Percentiles rank a stretch among this genome's conserved stretches.
Evolutionary conservation across 2,329 filamentous ascomycete genomes (phyloP).

Genomic region (Trichophyton verrucosum): DNA sequence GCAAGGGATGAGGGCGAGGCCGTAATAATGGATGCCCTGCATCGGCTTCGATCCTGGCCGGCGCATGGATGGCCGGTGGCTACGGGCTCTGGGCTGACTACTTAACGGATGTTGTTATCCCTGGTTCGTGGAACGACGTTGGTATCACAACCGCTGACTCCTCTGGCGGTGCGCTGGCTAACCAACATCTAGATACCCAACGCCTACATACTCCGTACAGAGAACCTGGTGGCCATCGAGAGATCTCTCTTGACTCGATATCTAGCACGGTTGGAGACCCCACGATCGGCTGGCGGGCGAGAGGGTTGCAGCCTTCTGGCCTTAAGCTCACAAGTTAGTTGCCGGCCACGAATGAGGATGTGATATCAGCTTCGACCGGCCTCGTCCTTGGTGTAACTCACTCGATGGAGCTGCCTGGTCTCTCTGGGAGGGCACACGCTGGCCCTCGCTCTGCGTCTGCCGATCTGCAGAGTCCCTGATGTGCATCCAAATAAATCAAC

Average conservation of each 20-base stretch:
- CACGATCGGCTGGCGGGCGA: too few species aligned
- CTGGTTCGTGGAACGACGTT: too few species aligned
- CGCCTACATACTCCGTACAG: too few species aligned
- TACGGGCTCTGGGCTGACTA: too few species aligned
- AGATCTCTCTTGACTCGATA: too few species aligned
- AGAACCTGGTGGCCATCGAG: too few species aligned
- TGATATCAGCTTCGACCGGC: not conserved
- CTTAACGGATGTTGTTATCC: too few species aligned
- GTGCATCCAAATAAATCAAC: not conserved
- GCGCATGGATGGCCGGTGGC: not conserved
- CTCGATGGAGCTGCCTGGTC: not conserved
- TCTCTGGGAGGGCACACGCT: not conserved
- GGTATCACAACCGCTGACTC: too few species aligned
- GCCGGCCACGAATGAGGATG: not conserved
- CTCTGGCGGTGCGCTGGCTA: too few species aligned
- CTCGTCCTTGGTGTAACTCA: not conserved
- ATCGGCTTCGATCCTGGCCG: not conserved
- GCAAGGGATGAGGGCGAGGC: not conserved
- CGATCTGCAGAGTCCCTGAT: not conserved
- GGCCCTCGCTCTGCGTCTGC: not conserved
- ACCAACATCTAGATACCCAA: too few species aligned
- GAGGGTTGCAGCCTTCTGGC: not conserved
- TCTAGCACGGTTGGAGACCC: too few species aligned
- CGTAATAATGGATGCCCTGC: not conserved
- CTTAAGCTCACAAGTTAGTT: not conserved